Evolutionary conservation across 1,284 basidiomycete genomes (phyloP), one percentile per base, ranked within the genome.

Genomic region (Chiua sp.): DNA sequence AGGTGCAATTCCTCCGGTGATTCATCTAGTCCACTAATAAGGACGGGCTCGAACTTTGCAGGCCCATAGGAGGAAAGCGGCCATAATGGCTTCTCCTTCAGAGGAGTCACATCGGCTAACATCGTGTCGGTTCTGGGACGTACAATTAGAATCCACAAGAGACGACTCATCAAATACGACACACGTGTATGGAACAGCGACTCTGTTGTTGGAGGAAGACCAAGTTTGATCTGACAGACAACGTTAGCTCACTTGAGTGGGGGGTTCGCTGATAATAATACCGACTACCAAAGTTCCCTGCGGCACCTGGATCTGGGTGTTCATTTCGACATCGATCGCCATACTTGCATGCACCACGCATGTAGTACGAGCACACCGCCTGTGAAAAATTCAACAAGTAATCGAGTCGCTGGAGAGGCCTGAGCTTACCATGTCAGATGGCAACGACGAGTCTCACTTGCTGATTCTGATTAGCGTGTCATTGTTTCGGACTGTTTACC

Each of bases 11-110:
- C 96, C 68, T 98, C 96, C 0, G 83, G 85, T 1, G 88, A 91
- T 62, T 91, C 80, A 68, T 98, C 95, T 35, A 91, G 77, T 2
- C 86, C 87, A 7, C 75, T 64, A 20, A 98, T 75, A 8, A 97
- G 67, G 51, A 83, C 87, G 0, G 87, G 88, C 66, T 95, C 92
- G 56, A 84, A 72, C 70, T 96, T 95, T 1, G 87, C 86, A 26
- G 92, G 86, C 0, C 84, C 94, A 72, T 92, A 98, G 0, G 85
- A 90, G 0, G 93, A 89, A 1, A 96, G 77, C n/a, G 90, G 88
- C 90, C 92, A 98, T 10, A 84, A 57, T 0, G 95, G 96, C 67
- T 87, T 87, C 23, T 94, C 92, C 6, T 74, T 75, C 20, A 74
- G 74, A 8, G 75, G 71, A 4, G 83, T 85, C n/a, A 94, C 68